These are phyloP conservation scores for Leccinum imitatum DNA, from an alignment of 768 basidiomycete genomes.

Conservation along the genomic window DNA sequence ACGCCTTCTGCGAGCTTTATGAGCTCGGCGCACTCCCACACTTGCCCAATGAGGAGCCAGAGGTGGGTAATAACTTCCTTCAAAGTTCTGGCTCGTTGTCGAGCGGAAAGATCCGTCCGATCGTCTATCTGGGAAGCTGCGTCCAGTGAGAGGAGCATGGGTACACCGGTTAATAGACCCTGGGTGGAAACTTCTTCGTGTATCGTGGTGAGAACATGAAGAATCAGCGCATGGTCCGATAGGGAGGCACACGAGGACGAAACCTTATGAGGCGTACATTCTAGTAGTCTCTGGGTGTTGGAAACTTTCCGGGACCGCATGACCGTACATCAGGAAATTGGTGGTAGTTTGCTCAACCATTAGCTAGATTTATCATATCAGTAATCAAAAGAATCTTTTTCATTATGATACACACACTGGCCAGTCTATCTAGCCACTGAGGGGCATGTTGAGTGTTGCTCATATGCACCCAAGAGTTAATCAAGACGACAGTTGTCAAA, in stretches of 20 bases:
- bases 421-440: too few species aligned
- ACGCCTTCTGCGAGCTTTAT: constrained; percentile 57
- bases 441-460: too few species aligned
- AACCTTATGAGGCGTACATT: constrained; percentile 43
- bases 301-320: constrained; percentile 60
- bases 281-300: constrained; percentile 51
- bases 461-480: too few species aligned
- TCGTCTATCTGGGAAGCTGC: constrained; percentile 46
- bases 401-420: too few species aligned
- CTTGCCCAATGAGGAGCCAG: constrained; percentile 67
- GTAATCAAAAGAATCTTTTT: too few species aligned
- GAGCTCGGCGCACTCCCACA: constrained; percentile 27
- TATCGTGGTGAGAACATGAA: constrained; percentile 63
- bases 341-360: too few species aligned
- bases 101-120: constrained; percentile 36
- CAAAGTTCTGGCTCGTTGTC: constrained; percentile 51
- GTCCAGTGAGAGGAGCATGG: constrained; percentile 83
- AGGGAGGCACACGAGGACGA: constrained; percentile 48
- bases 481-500: too few species aligned
- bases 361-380: too few species aligned
- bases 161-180: constrained; percentile 72
- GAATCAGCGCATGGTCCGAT: constrained; percentile 73
- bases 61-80: constrained; percentile 61
- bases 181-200: constrained; percentile 72
- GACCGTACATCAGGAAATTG: constrained; percentile 25